Evolutionary conservation across 169 alveolate genomes (phyloP).

Genomic region (Theileria parva): DNA sequence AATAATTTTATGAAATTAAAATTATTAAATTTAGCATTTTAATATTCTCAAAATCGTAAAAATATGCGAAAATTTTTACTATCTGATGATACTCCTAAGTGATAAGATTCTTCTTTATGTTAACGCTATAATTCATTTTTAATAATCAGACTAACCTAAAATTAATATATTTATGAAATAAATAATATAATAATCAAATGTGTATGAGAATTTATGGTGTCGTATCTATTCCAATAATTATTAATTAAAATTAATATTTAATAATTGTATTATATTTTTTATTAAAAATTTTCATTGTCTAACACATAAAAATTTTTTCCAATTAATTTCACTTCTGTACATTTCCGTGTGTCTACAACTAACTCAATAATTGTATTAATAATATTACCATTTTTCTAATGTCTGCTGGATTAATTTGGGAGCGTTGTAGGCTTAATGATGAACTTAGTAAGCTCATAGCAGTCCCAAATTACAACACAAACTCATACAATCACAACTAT

Average conservation of each 20-base stretch:
- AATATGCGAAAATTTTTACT: too few species aligned
- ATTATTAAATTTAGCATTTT: too few species aligned
- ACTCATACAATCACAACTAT: too few species aligned
- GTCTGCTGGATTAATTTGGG: conserved; percentile 59
- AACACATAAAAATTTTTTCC: neutral
- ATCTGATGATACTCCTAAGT: too few species aligned
- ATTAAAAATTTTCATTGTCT: too few species aligned
- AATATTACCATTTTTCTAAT: conserved; percentile 13
- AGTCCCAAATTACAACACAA: neutral
- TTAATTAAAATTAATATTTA: too few species aligned
- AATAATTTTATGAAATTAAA: too few species aligned
- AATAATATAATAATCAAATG: neutral
- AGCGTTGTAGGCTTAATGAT: conserved; percentile 37
- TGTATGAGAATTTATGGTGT: neutral
- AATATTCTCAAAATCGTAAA: too few species aligned
- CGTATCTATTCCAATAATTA: neutral
- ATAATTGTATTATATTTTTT: neutral
- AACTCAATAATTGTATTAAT: neutral
- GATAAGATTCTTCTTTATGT: neutral
- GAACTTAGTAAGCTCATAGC: conserved; percentile 23
- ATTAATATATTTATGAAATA: too few species aligned
- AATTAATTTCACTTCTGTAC: neutral
- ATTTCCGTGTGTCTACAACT: neutral
- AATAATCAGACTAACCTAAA: neutral
- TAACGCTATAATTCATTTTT: too few species aligned